Conservation (phyloP, 257 asterid species). For the Anisodus acutangulus region DNA sequence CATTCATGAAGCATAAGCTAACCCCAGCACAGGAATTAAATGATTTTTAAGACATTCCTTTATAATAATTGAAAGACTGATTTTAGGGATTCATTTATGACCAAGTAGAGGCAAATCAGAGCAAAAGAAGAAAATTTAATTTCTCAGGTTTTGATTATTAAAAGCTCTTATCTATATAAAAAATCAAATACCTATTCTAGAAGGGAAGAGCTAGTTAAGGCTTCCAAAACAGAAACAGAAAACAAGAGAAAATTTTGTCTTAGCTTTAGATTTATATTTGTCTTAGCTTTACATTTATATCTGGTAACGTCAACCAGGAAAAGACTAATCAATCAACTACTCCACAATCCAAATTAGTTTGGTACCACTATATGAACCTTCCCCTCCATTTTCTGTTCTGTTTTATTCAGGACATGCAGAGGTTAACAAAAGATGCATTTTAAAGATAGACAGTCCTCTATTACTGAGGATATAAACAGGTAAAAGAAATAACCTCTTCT, state of each 20-base stretch:
- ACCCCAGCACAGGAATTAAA: neutral
- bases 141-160: neutral
- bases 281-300: neutral
- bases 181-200: constrained; percentile 17
- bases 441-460: neutral
- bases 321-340: neutral
- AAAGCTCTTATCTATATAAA: neutral
- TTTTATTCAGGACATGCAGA: neutral
- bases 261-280: constrained; percentile 14
- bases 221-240: constrained; percentile 16
- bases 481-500: neutral
- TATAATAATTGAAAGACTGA: neutral
- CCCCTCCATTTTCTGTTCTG: neutral
- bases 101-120: neutral
- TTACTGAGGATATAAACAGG: neutral
- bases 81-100: constrained; percentile 15
- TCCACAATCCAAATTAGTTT: neutral
- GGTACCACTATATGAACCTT: neutral
- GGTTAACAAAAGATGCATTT: neutral
- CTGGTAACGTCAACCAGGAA: neutral
- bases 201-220: neutral
- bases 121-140: constrained; percentile 15
- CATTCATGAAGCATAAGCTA: constrained; percentile 22
- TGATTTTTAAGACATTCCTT: neutral
- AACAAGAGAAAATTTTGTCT: neutral